A percentile compares a stretch with the other conserved stretches of the same genome.
These are phyloP conservation scores for Mycena belliarum DNA, from an alignment of 768 basidiomycete species.

Conservation along the genomic window DNA sequence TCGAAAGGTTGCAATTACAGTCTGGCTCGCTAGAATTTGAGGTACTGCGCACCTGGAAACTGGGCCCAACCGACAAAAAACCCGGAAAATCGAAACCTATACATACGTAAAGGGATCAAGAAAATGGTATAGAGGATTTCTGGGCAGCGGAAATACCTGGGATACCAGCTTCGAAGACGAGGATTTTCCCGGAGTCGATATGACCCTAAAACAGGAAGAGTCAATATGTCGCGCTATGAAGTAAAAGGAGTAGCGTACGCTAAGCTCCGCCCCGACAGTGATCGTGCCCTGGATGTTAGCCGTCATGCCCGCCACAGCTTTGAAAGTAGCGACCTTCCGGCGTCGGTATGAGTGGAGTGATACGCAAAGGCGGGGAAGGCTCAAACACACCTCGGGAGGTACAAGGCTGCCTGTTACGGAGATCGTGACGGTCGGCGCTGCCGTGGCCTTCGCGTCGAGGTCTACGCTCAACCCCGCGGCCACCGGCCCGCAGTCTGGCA, in stretches of 20 bases:
- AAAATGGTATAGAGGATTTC: too few relatives aligned
- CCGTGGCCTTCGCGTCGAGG: background rate
- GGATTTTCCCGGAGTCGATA: too few relatives aligned
- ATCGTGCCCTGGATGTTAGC: slow-evolving; percentile 41
- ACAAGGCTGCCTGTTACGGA: slow-evolving; percentile 4
- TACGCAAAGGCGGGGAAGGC: background rate
- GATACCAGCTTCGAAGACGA: too few relatives aligned
- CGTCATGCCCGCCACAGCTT: slow-evolving; percentile 30
- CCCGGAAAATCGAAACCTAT: slow-evolving; percentile 46
- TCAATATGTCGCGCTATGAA: background rate
- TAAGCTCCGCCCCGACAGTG: slow-evolving; percentile 36
- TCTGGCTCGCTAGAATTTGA: too few relatives aligned
- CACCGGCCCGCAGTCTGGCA: background rate
- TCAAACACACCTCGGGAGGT: background rate
- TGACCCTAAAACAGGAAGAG: background rate
- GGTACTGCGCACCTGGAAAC: slow-evolving; percentile 8
- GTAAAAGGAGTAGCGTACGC: slow-evolving; percentile 29
- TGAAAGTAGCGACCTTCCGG: background rate
- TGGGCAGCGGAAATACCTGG: too few relatives aligned
- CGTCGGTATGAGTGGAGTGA: background rate
- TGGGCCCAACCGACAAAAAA: slow-evolving; percentile 41
- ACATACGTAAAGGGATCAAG: too few relatives aligned
- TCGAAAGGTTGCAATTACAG: background rate
- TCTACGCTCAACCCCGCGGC: slow-evolving; percentile 1
- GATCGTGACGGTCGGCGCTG: slow-evolving; percentile 15